A percentile compares a stretch with the other conserved stretches of the same genome.
Evolutionary conservation across 768 basidiomycete species (phyloP).

Genomic region (Naganishia friedmannii): DNA sequence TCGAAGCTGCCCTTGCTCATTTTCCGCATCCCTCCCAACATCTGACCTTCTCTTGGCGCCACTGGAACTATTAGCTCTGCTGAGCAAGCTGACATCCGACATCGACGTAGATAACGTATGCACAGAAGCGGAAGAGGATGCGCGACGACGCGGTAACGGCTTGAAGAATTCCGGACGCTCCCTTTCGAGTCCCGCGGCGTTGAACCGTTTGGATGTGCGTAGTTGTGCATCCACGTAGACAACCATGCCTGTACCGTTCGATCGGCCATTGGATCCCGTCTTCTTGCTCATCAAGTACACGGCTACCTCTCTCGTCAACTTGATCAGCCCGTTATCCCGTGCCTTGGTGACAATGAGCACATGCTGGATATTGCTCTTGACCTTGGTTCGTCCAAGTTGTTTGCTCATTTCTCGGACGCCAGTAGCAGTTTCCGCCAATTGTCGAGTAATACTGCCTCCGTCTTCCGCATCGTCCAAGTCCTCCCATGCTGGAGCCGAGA

Average conservation of each 20-base stretch:
- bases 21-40: conserved; percentile 31
- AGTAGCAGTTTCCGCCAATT: conserved; percentile 93
- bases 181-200: conserved; percentile 78
- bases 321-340: conserved; percentile 91
- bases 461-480: conserved; percentile 63
- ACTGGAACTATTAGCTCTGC: conserved; percentile 31
- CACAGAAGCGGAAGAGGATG: conserved; percentile 56
- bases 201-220: conserved; percentile 82
- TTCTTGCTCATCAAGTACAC: conserved; percentile 87
- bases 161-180: conserved; percentile 85
- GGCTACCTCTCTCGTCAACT: conserved; percentile 87
- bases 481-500: conserved; percentile 32
- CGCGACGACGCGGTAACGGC: conserved; percentile 71
- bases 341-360: conserved; percentile 97
- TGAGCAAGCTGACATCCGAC: conserved; percentile 42
- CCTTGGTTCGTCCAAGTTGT: conserved; percentile 88
- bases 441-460: conserved; percentile 76
- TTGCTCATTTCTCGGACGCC: conserved; percentile 99
- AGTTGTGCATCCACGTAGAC: conserved; percentile 96
- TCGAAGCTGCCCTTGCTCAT: conserved; percentile 81
- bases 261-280: conserved; percentile 18
- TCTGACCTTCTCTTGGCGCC: conserved; percentile 31
- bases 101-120: conserved; percentile 61
- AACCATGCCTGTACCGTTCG: conserved; percentile 61
- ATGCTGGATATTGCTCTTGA: conserved; percentile 85